Percentiles rank a stretch among this genome's conserved stretches.
These are phyloP conservation scores for Mycena citricolor DNA, from an alignment of 1,284 basidiomycete genomes.

Conservation along the genomic window DNA sequence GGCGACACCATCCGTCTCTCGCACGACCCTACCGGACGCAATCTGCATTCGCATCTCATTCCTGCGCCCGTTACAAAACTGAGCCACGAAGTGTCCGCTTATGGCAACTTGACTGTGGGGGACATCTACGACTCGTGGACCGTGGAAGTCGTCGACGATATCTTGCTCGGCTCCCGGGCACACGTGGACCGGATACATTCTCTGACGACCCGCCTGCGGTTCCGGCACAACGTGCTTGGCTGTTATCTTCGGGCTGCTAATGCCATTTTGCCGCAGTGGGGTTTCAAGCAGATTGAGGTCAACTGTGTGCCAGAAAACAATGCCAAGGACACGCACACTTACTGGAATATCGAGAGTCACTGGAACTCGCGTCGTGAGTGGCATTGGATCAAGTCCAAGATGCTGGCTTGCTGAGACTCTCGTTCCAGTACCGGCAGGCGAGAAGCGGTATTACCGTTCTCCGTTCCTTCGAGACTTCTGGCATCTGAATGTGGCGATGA, in stretches of 20 bases:
- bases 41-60: constrained; percentile 91
- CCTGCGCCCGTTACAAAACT: constrained; percentile 89
- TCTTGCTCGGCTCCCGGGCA: constrained; percentile 61
- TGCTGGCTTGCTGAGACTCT: constrained; percentile 3
- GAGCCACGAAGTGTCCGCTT: constrained; percentile 90
- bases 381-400: constrained; percentile 10
- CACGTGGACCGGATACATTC: constrained; percentile 78
- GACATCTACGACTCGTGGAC: constrained; percentile 92
- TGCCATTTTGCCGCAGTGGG: constrained; percentile 92
- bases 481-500: constrained; percentile 99
- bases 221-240: constrained; percentile 76
- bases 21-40: constrained; percentile 81
- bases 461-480: constrained; percentile 97
- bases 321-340: constrained; percentile 81
- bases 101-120: constrained; percentile 86
- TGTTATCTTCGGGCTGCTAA: constrained; percentile 94
- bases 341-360: constrained; percentile 98
- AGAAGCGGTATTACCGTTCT: constrained; percentile 83
- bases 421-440: constrained; percentile 77
- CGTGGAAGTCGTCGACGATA: constrained; percentile 93
- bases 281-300: constrained; percentile 98
- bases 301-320: constrained; percentile 91
- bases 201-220: constrained; percentile 85
- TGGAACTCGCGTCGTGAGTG: constrained; percentile 88
- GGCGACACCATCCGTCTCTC: constrained; percentile 82